Conservation (phyloP, 805 yeast species). For the Kuraishia molischiana region DNA sequence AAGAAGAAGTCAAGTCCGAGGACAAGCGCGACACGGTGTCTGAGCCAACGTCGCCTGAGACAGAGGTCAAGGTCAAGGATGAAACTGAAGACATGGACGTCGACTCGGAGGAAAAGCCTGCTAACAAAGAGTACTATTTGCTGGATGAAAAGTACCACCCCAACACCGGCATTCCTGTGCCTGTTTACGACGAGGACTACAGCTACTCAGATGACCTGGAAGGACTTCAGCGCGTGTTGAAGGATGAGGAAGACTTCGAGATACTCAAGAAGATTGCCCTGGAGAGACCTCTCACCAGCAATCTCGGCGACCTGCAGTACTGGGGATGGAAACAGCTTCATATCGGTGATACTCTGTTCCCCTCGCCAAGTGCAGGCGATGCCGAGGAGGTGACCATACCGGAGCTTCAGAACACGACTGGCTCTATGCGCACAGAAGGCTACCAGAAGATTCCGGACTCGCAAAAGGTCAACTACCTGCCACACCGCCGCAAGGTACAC, state of each 20-base stretch:
- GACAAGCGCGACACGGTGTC: slow-evolving; percentile 8
- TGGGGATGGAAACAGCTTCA: slow-evolving; percentile 61
- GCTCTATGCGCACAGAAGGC: slow-evolving; percentile 67
- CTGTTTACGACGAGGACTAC: slow-evolving; percentile 43
- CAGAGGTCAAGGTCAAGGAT: not conserved
- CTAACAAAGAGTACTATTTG: slow-evolving; percentile 16
- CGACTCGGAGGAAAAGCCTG: slow-evolving; percentile 5
- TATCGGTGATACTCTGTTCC: slow-evolving; percentile 14
- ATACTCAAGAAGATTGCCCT: slow-evolving; percentile 38
- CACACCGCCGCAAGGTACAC: slow-evolving; percentile 66
- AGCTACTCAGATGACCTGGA: slow-evolving; percentile 34
- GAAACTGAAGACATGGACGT: slow-evolving; percentile 6
- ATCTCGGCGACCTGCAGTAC: slow-evolving; percentile 31
- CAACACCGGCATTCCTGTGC: slow-evolving; percentile 34
- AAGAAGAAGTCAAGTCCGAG: slow-evolving; percentile 19
- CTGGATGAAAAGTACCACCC: slow-evolving; percentile 38
- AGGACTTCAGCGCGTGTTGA: slow-evolving; percentile 41
- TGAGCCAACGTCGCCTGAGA: not conserved
- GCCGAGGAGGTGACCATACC: slow-evolving; percentile 15
- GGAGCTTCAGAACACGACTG: slow-evolving; percentile 32
- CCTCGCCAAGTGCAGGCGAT: slow-evolving; percentile 16
- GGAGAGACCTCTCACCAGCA: slow-evolving; percentile 8
- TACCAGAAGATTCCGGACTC: slow-evolving; percentile 64
- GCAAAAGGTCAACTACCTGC: slow-evolving; percentile 65
- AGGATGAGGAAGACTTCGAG: slow-evolving; percentile 67